A percentile compares a stretch with the other conserved stretches of the same genome.
Evolutionary conservation across 192 early-diverging fungal genomes (phyloP).

Genomic region (Umbelopsis ramanniana): DNA sequence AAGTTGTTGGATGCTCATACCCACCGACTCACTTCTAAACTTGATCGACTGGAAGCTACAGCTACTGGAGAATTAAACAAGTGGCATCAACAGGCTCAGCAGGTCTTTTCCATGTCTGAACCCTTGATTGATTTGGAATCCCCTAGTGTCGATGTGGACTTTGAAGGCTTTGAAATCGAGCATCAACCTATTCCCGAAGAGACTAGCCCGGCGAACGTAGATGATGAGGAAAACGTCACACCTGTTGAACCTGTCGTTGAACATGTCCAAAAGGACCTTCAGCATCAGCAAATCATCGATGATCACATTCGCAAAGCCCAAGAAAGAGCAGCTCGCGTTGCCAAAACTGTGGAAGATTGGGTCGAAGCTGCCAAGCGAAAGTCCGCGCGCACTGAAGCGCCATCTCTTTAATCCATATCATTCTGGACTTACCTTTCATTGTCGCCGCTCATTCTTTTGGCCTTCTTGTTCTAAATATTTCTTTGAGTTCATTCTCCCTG

Average conservation of each 20-base stretch:
- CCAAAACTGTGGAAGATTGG: constrained; percentile 18
- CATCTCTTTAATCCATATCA: background rate
- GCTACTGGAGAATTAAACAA: background rate
- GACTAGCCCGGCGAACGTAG: background rate
- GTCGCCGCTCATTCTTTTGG: background rate
- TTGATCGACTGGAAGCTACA: background rate
- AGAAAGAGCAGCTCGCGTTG: constrained; percentile 12
- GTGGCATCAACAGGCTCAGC: background rate
- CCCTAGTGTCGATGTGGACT: background rate
- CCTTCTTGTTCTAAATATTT: background rate
- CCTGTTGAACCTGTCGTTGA: constrained; percentile 4
- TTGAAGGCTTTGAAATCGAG: constrained; percentile 14
- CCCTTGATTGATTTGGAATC: background rate
- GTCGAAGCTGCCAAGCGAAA: constrained; percentile 10
- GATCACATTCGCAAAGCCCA: constrained; percentile 18
- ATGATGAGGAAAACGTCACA: background rate
- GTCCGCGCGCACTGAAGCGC: background rate
- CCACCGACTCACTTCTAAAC: background rate
- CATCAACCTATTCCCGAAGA: constrained; percentile 11
- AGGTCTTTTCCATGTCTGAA: background rate
- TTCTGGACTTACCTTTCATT: background rate
- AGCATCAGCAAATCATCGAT: constrained; percentile 2
- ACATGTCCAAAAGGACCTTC: background rate
- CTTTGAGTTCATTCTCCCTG: background rate
- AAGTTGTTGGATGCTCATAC: constrained; percentile 3